phyloP scores from a whole-genome alignment of 352 stramenopile genomes.

The Phytophthora hibernalis region DNA sequence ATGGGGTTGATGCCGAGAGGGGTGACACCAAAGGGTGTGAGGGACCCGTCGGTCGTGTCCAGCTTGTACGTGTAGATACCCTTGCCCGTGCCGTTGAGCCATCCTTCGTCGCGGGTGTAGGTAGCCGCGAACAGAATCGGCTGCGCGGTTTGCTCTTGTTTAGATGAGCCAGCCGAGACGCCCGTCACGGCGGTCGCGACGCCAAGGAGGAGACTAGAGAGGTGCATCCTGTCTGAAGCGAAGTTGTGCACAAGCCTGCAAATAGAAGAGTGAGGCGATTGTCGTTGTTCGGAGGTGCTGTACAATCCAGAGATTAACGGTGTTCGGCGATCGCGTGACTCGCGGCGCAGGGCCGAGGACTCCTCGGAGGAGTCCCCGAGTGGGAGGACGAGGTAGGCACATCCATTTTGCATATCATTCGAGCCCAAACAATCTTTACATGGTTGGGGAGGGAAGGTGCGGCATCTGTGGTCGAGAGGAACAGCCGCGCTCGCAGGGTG shows the following conservation, averaged over 20 bases:
- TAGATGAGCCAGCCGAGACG: constrained; percentile 21
- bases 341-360: too few relatives aligned
- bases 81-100: constrained; percentile 71
- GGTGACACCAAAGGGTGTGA: constrained; percentile 47
- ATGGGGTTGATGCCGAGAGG: constrained; percentile 78
- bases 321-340: not conserved
- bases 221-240: constrained; percentile 24
- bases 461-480: constrained; percentile 23
- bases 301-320: not conserved
- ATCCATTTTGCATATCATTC: constrained; percentile 34
- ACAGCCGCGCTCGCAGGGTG: constrained; percentile 6
- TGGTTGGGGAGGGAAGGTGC: constrained; percentile 22
- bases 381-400: not conserved
- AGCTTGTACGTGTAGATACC: constrained; percentile 70
- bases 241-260: constrained; percentile 3
- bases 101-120: constrained; percentile 74
- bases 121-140: constrained; percentile 60
- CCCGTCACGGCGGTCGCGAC: constrained; percentile 26
- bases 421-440: constrained; percentile 27
- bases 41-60: constrained; percentile 46
- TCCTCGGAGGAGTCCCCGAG: too few relatives aligned
- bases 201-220: constrained; percentile 28
- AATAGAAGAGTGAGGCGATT: constrained; percentile 22
- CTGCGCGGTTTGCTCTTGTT: constrained; percentile 25
- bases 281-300: constrained; percentile 4